phyloP scores from a whole-genome alignment of 2,329 filamentous ascomycete species.

The Simplicillium sp. region DNA sequence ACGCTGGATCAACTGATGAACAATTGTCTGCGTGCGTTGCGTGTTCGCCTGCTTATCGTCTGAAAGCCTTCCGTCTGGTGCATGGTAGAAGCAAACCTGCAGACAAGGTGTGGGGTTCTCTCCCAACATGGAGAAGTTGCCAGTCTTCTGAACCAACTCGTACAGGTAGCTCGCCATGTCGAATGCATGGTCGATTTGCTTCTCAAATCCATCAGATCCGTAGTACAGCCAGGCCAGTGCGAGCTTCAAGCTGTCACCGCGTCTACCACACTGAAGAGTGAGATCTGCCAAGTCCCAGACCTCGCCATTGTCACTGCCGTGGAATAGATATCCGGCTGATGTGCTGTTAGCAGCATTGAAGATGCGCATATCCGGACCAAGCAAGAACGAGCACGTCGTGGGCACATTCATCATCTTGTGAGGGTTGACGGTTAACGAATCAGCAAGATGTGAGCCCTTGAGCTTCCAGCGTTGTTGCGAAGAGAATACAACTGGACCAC shows the following conservation, averaged over 20 bases:
- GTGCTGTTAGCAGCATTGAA: conserved; percentile 83
- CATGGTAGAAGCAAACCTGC: conserved; percentile 92
- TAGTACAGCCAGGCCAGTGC: conserved; percentile 87
- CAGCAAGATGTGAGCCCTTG: conserved; percentile 60
- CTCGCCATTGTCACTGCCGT: conserved; percentile 46
- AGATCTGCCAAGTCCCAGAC: conserved; percentile 87
- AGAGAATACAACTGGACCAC: conserved; percentile 74
- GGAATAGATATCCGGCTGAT: conserved; percentile 78
- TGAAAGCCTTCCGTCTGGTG: conserved; percentile 40
- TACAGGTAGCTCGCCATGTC: conserved; percentile 62
- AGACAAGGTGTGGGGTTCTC: conserved; percentile 74
- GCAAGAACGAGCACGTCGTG: conserved; percentile 81
- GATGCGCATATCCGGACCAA: conserved; percentile 63
- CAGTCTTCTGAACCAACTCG: conserved; percentile 39
- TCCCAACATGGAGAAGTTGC: conserved; percentile 62
- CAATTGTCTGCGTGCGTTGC: conserved; percentile 37
- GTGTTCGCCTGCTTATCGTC: conserved; percentile 36
- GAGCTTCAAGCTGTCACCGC: conserved; percentile 78
- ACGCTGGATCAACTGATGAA: conserved; percentile 33
- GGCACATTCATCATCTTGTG: conserved; percentile 97
- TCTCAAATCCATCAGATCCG: conserved; percentile 63
- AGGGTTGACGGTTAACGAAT: conserved; percentile 81
- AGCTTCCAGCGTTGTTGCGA: conserved; percentile 54
- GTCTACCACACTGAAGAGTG: conserved; percentile 84
- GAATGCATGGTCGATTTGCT: conserved; percentile 65